Evolutionary conservation across 805 yeast genomes (phyloP).

Genomic region (Phaffomyces thermotolerans): DNA sequence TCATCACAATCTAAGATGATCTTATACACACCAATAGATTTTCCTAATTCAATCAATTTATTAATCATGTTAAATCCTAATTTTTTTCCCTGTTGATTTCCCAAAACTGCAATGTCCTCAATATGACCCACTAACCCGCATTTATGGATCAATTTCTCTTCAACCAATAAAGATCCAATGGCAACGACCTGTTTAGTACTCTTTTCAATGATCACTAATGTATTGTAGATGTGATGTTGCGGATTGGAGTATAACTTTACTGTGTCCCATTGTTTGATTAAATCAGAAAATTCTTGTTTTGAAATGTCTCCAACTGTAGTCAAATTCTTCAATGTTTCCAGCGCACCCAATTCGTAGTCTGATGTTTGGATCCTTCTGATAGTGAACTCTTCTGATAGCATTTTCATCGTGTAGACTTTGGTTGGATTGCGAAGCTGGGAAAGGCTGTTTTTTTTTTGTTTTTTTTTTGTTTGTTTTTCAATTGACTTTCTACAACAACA

Average conservation of each 20-base stretch:
- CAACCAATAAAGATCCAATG: constrained; percentile 75
- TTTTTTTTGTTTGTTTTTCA: too few relatives aligned
- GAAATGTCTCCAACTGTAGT: constrained; percentile 80
- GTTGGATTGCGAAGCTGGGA: too few relatives aligned
- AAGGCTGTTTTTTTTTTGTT: too few relatives aligned
- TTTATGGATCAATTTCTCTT: constrained; percentile 74
- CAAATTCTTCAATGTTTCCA: constrained; percentile 55
- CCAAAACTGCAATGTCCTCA: constrained; percentile 84
- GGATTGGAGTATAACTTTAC: constrained; percentile 20
- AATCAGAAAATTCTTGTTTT: constrained; percentile 38
- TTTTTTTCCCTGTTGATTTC: constrained; percentile 72
- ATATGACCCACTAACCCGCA: constrained; percentile 89
- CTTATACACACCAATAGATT: constrained; percentile 68
- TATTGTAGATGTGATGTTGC: constrained; percentile 43
- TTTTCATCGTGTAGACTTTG: constrained; percentile 14
- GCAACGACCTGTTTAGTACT: constrained; percentile 55
- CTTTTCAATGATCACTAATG: constrained; percentile 56
- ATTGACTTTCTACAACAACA: too few relatives aligned
- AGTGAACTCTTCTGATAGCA: constrained; percentile 45
- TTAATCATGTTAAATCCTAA: constrained; percentile 66
- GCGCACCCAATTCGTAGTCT: constrained; percentile 59
- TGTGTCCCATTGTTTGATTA: constrained; percentile 53
- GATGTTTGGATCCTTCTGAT: constrained; percentile 47
- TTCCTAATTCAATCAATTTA: constrained; percentile 52
- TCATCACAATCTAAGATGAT: constrained; percentile 83